Evolutionary conservation across 2,329 filamentous ascomycete genomes (phyloP).

Genomic region (Xylaria sp.): DNA sequence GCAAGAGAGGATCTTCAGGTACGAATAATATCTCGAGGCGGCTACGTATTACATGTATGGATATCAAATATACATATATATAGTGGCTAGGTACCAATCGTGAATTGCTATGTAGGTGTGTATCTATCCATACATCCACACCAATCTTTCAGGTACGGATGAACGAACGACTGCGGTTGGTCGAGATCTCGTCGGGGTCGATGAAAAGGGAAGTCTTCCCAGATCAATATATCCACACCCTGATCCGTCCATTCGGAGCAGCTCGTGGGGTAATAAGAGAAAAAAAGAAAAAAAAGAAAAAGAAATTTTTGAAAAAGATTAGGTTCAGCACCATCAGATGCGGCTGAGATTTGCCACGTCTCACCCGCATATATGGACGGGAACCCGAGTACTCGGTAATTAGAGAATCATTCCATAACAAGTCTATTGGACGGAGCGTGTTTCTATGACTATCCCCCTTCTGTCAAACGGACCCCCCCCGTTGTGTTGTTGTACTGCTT

Average conservation of each 20-base stretch:
- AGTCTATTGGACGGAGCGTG: constrained; percentile 22
- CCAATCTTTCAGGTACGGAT: no score
- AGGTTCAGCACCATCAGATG: neutral
- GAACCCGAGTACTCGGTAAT: neutral
- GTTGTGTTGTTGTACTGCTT: neutral
- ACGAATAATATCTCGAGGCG: neutral
- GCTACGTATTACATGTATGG: neutral
- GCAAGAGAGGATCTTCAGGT: neutral
- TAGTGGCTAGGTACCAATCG: neutral
- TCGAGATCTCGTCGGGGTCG: neutral
- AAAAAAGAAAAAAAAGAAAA: no score
- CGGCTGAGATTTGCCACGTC: neutral
- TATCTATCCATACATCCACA: no score
- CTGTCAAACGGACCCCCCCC: neutral
- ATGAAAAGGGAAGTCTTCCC: neutral
- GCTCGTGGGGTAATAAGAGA: no score
- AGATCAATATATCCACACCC: no score
- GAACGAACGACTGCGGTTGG: neutral
- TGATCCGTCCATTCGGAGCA: neutral
- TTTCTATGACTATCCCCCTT: constrained; percentile 4
- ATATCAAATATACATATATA: neutral
- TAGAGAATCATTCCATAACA: constrained; percentile 7
- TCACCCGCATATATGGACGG: neutral
- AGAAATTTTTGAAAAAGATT: neutral
- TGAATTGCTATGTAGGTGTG: neutral